Base-by-base conservation (phyloP, 441 rosid species). In the Eutrema salsugineum region DNA sequence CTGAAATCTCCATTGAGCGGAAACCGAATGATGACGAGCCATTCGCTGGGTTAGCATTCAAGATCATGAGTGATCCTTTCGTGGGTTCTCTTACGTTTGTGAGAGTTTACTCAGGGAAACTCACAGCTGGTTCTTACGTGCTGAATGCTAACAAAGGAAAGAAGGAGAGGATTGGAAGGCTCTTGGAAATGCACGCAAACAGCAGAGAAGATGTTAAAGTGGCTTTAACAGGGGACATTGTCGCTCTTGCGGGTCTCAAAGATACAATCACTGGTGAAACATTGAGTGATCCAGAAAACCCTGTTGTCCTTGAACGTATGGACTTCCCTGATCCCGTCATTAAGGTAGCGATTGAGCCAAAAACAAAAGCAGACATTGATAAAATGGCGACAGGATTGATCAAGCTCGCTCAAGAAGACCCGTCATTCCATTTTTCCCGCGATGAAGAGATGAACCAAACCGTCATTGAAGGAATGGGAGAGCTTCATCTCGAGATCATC, bases 361-460 rank as follows among this genome's bases (percentile, higher is more conserved):
- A 92, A 84, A 92, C 97, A 22, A 94, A 94, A 86, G 97, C 97
- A 9, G 97, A 92, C 68, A 75, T 90, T 9, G 97, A 92, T 78
- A 94, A 87, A 82, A 92, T 94, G 99, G 97, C 87, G 0, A 75
- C 62, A 7, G 97, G 96, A 50, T 73, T 94, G 83, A 77, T 90
- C 86, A 94, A 92, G 81, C 97, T 94, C 33, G 96, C 99, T 56
- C 97, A 94, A 74, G 99, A 94, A 86, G 99, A 94, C 55, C 99
- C 94, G 9, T 94, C 99, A 42, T 94, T 94, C 86, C 97, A 94
- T 77, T 94, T 94, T 80, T 88, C 97, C 0, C 86, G 94, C 1
- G 97, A 94, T 44, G 97, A 94, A 65, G 99, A 94, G 83, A 84
- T 83, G 79, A 92, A 94, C 71, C 99, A 94, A 86, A 94, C 99